A percentile compares a stretch with the other conserved stretches of the same genome.
phyloP scores from a whole-genome alignment of 805 yeast genomes.

The Ogataea glucozyma region DNA sequence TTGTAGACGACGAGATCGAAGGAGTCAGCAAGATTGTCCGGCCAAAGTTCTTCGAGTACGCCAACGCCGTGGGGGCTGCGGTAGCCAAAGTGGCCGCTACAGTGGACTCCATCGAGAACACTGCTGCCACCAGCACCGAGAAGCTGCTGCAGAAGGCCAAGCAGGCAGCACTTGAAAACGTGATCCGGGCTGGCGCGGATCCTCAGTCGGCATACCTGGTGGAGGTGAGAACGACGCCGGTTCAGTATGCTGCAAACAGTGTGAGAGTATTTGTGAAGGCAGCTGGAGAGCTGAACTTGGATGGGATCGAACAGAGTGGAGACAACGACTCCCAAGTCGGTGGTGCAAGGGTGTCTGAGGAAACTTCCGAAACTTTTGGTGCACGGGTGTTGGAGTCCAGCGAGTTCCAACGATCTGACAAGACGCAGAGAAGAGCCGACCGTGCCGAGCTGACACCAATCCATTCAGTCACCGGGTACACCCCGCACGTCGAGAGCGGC shows the following conservation, averaged over 20 bases:
- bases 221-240: slow-evolving; percentile 27
- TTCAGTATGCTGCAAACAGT: slow-evolving; percentile 36
- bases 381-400: not conserved
- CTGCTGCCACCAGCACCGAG: slow-evolving; percentile 16
- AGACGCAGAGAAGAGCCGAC: slow-evolving; percentile 8
- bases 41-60: slow-evolving; percentile 43
- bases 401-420: slow-evolving; percentile 6
- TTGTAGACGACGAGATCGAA: slow-evolving; percentile 35
- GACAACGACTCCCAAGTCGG: not conserved
- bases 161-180: slow-evolving; percentile 16
- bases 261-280: slow-evolving; percentile 39
- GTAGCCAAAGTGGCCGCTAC: slow-evolving; percentile 44
- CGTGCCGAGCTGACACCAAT: slow-evolving; percentile 19
- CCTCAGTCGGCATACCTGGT: slow-evolving; percentile 26
- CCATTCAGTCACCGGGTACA: slow-evolving; percentile 29
- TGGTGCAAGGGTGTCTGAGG: too few species aligned
- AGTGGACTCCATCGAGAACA: slow-evolving; percentile 15
- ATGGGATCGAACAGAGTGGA: not conserved
- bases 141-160: slow-evolving; percentile 21
- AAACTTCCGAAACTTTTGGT: too few species aligned
- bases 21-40: slow-evolving; percentile 44
- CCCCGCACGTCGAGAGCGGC: slow-evolving; percentile 27
- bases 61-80: slow-evolving; percentile 53
- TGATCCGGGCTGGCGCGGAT: slow-evolving; percentile 29
- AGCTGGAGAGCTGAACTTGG: slow-evolving; percentile 46